Evolutionary conservation across 805 yeast species (phyloP).

Genomic region (Wickerhamiella bombiphila): DNA sequence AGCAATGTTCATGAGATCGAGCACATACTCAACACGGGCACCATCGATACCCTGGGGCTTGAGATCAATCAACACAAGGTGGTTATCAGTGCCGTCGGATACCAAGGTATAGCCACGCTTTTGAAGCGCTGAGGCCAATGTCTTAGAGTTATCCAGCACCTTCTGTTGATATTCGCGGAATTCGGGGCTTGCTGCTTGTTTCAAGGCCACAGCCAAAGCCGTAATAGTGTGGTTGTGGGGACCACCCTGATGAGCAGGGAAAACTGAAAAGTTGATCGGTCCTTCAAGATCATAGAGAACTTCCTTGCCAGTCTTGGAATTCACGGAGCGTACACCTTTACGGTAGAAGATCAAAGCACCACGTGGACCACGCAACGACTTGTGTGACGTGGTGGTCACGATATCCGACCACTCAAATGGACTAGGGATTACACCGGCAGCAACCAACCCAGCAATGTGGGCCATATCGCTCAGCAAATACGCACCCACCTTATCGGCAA

Average conservation of each 20-base stretch:
- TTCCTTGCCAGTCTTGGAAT: constrained; percentile 65
- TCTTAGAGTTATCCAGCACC: constrained; percentile 69
- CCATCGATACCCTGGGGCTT: constrained; percentile 78
- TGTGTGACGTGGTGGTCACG: constrained; percentile 96
- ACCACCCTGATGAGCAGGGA: constrained; percentile 99
- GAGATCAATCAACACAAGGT: constrained; percentile 72
- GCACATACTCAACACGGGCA: constrained; percentile 83
- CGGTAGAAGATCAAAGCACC: constrained; percentile 97
- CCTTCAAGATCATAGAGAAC: constrained; percentile 74
- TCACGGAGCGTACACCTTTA: constrained; percentile 75
- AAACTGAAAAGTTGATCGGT: constrained; percentile 88
- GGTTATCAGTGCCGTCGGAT: constrained; percentile 90
- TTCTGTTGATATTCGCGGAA: constrained; percentile 72
- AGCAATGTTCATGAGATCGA: constrained; percentile 84
- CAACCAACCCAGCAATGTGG: constrained; percentile 88
- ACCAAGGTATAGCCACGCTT: constrained; percentile 62
- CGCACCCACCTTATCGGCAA: constrained; percentile 88
- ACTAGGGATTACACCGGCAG: constrained; percentile 86
- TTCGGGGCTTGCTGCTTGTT: constrained; percentile 82
- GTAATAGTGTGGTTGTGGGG: constrained; percentile 97
- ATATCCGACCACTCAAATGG: constrained; percentile 91
- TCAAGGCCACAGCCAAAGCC: constrained; percentile 88
- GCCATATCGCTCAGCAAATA: constrained; percentile 93
- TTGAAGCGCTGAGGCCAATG: constrained; percentile 54
- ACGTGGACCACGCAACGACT: constrained; percentile 96